Percentiles rank a stretch among this genome's conserved stretches.
phyloP scores from a whole-genome alignment of 2,329 filamentous ascomycete genomes.

The Xylariales sp. region DNA sequence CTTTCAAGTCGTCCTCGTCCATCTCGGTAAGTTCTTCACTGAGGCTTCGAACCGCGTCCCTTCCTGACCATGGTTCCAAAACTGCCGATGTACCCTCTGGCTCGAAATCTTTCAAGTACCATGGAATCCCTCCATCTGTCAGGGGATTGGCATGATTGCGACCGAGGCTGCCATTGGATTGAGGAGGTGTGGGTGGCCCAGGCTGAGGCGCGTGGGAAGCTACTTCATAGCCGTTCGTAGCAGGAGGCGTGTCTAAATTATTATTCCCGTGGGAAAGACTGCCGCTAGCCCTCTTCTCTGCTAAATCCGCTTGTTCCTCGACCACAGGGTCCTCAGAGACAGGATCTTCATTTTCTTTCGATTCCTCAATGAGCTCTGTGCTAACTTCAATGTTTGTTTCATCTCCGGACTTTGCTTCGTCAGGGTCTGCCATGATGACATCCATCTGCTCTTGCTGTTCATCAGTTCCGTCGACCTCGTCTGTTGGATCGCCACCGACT shows the following conservation, averaged over 20 bases:
- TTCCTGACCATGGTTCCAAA: slow-evolving; percentile 69
- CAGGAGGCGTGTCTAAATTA: slow-evolving; percentile 40
- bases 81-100: slow-evolving; percentile 75
- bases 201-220: slow-evolving; percentile 26
- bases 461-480: slow-evolving; percentile 15
- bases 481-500: slow-evolving; percentile 27
- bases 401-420: slow-evolving; percentile 28
- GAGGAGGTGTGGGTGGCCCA: slow-evolving; percentile 61
- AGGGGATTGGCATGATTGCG: slow-evolving; percentile 49
- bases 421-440: slow-evolving; percentile 30
- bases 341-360: slow-evolving; percentile 23
- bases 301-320: slow-evolving; percentile 18
- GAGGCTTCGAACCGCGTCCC: slow-evolving; percentile 62
- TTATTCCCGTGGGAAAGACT: slow-evolving; percentile 23
- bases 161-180: slow-evolving; percentile 55
- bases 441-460: slow-evolving; percentile 30
- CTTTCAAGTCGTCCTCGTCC: slow-evolving; percentile 84
- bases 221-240: slow-evolving; percentile 40
- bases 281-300: slow-evolving; percentile 20
- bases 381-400: slow-evolving; percentile 43
- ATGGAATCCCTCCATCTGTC: slow-evolving; percentile 72
- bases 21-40: slow-evolving; percentile 89
- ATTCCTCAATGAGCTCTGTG: slow-evolving; percentile 28
- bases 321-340: slow-evolving; percentile 22
- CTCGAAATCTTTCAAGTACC: slow-evolving; percentile 82